Conservation (phyloP, 73 alveolate genomes). For the Durusdinium trenchii region DNA sequence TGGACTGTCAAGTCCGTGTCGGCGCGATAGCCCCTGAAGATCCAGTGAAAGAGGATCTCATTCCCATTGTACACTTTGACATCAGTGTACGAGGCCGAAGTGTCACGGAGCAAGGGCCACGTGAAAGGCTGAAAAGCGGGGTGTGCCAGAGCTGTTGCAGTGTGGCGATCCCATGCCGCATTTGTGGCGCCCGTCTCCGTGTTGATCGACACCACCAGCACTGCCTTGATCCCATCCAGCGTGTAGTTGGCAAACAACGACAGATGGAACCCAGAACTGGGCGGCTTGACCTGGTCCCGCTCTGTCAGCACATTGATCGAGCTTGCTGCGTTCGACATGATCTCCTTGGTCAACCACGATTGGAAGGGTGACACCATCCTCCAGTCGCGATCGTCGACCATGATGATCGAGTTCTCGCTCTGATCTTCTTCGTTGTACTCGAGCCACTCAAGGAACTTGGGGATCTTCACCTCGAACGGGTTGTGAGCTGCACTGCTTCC, state of each 20-base stretch:
- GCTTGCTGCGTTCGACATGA: background rate
- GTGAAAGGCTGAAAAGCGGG: no score
- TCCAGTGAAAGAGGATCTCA: background rate
- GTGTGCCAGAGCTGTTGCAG: background rate
- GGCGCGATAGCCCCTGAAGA: background rate
- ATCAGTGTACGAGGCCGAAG: no score
- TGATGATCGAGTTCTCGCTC: background rate
- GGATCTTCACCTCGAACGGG: background rate
- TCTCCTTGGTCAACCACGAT: background rate
- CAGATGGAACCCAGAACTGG: background rate
- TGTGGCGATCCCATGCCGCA: background rate
- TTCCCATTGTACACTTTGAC: no score
- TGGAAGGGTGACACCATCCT: background rate
- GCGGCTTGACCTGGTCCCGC: conserved; percentile 21
- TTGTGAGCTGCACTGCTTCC: background rate
- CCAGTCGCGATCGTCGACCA: background rate
- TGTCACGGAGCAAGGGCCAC: no score
- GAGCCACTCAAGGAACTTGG: background rate
- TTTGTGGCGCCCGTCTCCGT: background rate
- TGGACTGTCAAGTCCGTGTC: no score
- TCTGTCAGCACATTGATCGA: background rate
- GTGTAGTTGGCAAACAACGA: background rate
- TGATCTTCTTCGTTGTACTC: background rate
- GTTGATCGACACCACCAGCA: background rate
- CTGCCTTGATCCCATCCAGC: background rate